Base-by-base conservation (phyloP, 2,329 filamentous ascomycete genomes). In the Pezicula carpinea region DNA sequence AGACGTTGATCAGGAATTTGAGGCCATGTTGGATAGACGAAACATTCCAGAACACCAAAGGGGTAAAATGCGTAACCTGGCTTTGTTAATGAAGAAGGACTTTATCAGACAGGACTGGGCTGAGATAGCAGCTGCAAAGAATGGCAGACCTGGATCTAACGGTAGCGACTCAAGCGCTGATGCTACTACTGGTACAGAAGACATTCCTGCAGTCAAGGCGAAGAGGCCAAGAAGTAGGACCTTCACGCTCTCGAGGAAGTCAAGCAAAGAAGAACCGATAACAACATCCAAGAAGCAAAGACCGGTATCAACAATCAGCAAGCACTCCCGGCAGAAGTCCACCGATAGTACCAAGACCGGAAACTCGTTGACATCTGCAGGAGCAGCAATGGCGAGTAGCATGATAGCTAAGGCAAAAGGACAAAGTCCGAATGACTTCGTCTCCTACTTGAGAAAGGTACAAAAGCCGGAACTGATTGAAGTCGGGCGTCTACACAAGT, bases 21-120 rank as follows among this genome's bases (percentile, higher is more conserved):
- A 84, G 58, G 79, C 76, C 3, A 75, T 81, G 66, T 65, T 95
- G 66, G 89, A 96, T 64, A 83, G 91, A 15, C 80, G 92, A 53
- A 96, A 97, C 60, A 95, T 97, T 46, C 91, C 92, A 3, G 88
- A 95, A 61, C 87, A 96, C 54, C 90, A 96, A 74, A 79, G 92
- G 46, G 89, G 92, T 66, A 95, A 95, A 70, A 96, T 99, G 90
- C 81, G 92, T 39, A 91, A 84, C 47, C 73, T 99, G 50, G 89
- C 88, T 53, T 79, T 89, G 54, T 86, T 87, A 31, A 91, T 97
- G 71, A 99, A 99, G 69, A 88, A 90, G 63, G 91, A 97, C 62
- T 95, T 99, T 59, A 90, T 97, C 59, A 84, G 85, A 44, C 91
- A 95, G 64, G 88, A 96, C 64, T 89, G 87, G 74, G 81, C 80